Percentiles rank a stretch among this genome's conserved stretches.
Conservation (phyloP, 352 stramenopile species). For the Peronospora destructor region DNA sequence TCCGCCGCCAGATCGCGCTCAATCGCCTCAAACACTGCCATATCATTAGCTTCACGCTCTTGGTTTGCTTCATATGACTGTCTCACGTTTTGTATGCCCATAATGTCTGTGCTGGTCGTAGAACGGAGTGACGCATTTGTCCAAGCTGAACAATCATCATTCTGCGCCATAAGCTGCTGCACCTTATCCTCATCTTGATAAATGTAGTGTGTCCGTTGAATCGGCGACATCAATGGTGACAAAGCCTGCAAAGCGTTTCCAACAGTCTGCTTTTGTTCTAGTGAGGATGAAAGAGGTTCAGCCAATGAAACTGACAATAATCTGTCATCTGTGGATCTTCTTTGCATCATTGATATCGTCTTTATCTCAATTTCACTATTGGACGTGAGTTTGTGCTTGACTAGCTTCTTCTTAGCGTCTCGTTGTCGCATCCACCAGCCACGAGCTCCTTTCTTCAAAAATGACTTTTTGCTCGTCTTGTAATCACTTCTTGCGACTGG, state of each 20-base stretch:
- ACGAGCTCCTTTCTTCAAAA: constrained; percentile 66
- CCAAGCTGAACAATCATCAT: constrained; percentile 13
- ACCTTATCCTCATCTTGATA: background rate
- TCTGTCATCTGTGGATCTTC: background rate
- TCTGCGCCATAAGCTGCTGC: background rate
- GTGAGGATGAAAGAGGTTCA: constrained; percentile 13
- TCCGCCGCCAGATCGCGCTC: constrained; percentile 59
- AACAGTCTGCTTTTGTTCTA: constrained; percentile 4
- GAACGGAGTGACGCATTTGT: constrained; percentile 27
- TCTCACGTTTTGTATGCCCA: constrained; percentile 44
- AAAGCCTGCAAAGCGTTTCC: constrained; percentile 9
- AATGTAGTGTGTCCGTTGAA: constrained; percentile 2
- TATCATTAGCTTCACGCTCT: constrained; percentile 58
- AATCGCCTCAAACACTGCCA: constrained; percentile 74
- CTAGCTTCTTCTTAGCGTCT: constrained; percentile 43
- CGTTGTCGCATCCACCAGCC: constrained; percentile 79
- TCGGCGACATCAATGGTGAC: constrained; percentile 17
- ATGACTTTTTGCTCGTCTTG: constrained; percentile 39
- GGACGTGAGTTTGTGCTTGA: constrained; percentile 54
- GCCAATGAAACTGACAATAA: constrained; percentile 2
- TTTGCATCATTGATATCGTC: background rate
- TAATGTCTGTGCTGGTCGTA: constrained; percentile 42
- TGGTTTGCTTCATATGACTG: constrained; percentile 51
- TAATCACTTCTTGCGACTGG: background rate
- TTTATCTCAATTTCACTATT: constrained; percentile 17